Evolutionary conservation across 352 stramenopile genomes (phyloP), one percentile per base, ranked within the genome.

Genomic region (Phytophthora foliorum): DNA sequence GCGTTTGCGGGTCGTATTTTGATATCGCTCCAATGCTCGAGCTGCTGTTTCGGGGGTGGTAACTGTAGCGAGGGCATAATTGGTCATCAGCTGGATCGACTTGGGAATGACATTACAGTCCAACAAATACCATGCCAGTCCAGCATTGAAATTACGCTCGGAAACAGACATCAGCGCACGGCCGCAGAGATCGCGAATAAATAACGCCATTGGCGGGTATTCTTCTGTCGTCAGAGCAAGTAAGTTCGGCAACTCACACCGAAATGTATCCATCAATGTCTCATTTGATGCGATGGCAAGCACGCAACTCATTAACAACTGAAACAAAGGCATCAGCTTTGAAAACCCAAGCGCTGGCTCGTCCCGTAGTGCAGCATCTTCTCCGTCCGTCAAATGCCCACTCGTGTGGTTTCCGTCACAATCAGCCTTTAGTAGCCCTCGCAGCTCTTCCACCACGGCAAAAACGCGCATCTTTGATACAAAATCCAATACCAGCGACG

Each of bases 41-140:
- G 65, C 60, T 16, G 74, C 85, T 36, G 75, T 85, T 0, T 67
- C 61, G 4, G 46, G 27, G 0, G 75, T 84, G 22, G 72, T 82
- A 7, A 34, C 54, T 22, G 54, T 78, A 11, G 85, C 78, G 14
- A 76, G 31, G 2, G 59, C 51, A 24, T 89, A 83, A 14, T 62
- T 74, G 0, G 64, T 51, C 52, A 95, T 84, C 25, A 81, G 59
- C 3, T 72, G 65, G 24, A 95, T 67, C 8, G 75, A 81, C 39
- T 77, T 80, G 6, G 72, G 66, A 24, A 95, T 59, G 8, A 77
- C 60, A 51, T 77, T 78, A 52, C 81, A 90, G 48, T 93, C 87
- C 46, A 92, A 76, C 17, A 95, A 64, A 49, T 95, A 93, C 87
- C 85, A 95, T 7, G 90, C 81, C 0, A 93, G 58, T 3, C 73